Conservation (phyloP, 805 yeast genomes). For the Candida easanensis region DNA sequence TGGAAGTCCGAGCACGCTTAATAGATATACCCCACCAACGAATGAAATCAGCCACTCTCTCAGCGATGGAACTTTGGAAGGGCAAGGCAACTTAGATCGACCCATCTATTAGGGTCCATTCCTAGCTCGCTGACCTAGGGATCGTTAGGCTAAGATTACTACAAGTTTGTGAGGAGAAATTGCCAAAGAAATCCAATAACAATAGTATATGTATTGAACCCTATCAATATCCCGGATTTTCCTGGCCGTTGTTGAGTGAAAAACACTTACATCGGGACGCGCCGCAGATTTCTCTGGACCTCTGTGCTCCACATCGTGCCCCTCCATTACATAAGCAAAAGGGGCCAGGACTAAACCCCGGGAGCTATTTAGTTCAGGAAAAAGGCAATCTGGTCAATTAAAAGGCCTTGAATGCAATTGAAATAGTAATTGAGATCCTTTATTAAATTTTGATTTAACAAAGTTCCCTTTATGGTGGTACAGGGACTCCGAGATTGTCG, state of each 20-base stretch:
- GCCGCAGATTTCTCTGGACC: slow-evolving; percentile 4
- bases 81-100: too few relatives aligned
- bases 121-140: too few relatives aligned
- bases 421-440: not conserved
- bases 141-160: not conserved
- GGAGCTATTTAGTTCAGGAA: not conserved
- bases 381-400: not conserved
- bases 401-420: not conserved
- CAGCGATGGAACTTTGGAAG: too few relatives aligned
- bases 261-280: too few relatives aligned
- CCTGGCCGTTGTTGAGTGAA: not conserved
- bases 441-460: not conserved
- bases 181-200: too few relatives aligned
- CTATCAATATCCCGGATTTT: not conserved
- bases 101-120: too few relatives aligned
- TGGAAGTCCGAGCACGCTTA: slow-evolving; percentile 1
- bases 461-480: not conserved
- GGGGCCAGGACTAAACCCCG: slow-evolving; percentile 8
- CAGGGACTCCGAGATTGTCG: slow-evolving; percentile 7
- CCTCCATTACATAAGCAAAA: slow-evolving; percentile 17
- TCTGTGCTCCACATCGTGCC: slow-evolving; percentile 19
- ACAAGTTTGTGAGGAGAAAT: too few relatives aligned
- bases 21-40: slow-evolving; percentile 1
- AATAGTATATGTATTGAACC: not conserved
- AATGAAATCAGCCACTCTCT: slow-evolving; percentile 2